Conservation (phyloP, 805 yeast genomes). For the Lachancea sp. region DNA sequence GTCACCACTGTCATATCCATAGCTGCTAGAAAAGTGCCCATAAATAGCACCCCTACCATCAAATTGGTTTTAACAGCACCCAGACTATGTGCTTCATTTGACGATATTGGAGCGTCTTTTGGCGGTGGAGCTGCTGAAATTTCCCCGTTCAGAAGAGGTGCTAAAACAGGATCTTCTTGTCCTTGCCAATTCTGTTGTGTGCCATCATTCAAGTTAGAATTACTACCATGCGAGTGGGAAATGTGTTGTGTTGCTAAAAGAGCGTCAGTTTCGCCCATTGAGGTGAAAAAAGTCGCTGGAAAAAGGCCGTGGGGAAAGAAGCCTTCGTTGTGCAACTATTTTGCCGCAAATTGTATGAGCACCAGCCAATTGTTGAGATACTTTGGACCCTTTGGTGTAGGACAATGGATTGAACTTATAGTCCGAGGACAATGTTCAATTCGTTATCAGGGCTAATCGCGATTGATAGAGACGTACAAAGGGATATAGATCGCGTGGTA, state of each 20-base stretch:
- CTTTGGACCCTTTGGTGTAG: too few species aligned
- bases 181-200: neutral
- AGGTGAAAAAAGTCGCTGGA: neutral
- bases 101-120: neutral
- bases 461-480: too few species aligned
- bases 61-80: constrained; percentile 6
- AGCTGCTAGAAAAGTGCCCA: constrained; percentile 50
- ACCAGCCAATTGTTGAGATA: too few species aligned
- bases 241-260: neutral
- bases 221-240: neutral
- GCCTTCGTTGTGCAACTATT: too few species aligned
- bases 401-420: too few species aligned
- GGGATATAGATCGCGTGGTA: too few species aligned
- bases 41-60: constrained; percentile 34
- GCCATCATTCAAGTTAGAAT: neutral
- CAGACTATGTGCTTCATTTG: neutral
- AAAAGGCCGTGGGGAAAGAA: too few species aligned
- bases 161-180: neutral
- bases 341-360: too few species aligned
- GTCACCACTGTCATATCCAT: constrained; percentile 60
- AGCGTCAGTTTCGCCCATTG: neutral
- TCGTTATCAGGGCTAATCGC: too few species aligned
- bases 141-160: neutral
- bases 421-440: too few species aligned
- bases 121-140: neutral